Evolutionary conservation across 2,329 filamentous ascomycete species (phyloP).

Genomic region (Blastomyces percursus): DNA sequence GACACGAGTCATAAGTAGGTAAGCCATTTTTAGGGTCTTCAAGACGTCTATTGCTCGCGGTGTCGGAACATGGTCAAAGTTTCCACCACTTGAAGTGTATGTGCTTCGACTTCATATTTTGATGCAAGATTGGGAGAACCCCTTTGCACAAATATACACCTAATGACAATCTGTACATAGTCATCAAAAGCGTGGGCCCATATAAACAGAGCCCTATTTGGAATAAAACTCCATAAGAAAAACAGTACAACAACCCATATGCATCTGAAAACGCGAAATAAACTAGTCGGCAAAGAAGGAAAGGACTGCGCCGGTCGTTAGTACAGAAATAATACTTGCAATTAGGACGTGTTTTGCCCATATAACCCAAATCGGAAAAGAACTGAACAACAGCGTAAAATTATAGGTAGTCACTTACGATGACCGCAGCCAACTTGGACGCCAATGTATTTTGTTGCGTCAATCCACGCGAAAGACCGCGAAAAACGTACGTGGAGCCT

Average conservation of each 20-base stretch:
- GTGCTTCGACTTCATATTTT: conserved; percentile 9
- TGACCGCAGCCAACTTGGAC: too few relatives aligned
- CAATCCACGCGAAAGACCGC: conserved; percentile 8
- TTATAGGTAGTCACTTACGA: too few relatives aligned
- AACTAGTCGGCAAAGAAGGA: too few relatives aligned
- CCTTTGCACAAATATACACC: conserved; percentile 13
- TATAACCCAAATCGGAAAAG: background rate
- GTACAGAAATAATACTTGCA: too few relatives aligned
- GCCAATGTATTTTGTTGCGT: conserved; percentile 4
- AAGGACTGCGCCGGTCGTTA: too few relatives aligned
- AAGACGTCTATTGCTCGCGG: conserved; percentile 12
- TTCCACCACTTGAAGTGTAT: conserved; percentile 11
- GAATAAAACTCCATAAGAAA: conserved; percentile 9
- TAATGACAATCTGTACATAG: conserved; percentile 12
- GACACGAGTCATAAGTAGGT: conserved; percentile 14
- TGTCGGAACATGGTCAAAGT: conserved; percentile 10
- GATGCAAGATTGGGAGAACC: conserved; percentile 1
- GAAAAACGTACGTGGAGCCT: conserved; percentile 8
- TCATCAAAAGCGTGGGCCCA: conserved; percentile 11
- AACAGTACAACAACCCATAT: conserved; percentile 3
- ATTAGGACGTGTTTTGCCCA: too few relatives aligned
- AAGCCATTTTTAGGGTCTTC: conserved; percentile 4
- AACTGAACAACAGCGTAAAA: conserved; percentile 2
- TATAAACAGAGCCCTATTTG: conserved; percentile 8
- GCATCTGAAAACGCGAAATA: background rate